Base-by-base conservation (phyloP, 108 stramenopile genomes). In the Stephanodiscus triporus region DNA sequence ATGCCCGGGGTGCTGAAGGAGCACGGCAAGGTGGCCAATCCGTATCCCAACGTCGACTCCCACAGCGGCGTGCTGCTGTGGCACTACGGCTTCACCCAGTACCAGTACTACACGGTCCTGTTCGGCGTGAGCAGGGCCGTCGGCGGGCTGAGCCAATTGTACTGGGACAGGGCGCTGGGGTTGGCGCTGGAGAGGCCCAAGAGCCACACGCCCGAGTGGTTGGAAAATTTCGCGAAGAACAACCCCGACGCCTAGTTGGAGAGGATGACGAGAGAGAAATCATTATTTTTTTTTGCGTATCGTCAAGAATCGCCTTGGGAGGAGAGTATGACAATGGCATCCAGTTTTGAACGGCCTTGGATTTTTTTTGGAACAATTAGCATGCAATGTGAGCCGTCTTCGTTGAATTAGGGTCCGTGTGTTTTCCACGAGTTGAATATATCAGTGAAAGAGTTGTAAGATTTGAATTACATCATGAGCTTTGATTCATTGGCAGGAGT, bases 1-100 rank as follows among this genome's bases (percentile, higher is more conserved):
- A 96, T 98, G 93, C 97, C 98, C 13, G 98, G 88, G 13, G 96
- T 99, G 53, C 87, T 99, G 75, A 97, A 93, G 50, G 97, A 99
- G 86, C 98, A 98, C 82, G 99, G 99, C 49, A 99, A 99, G 92
- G 95, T 96, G 63, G 92, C 97, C 85, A 99, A 99, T 86, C 99
- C 99, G 19, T 99, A 95, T 80, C 99, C 99, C 59, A 99, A 99
- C 86, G 99, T 99, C 34, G 99, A 99, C 86, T 88, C 89, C 45
- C 99, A 99, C 85, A 94, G 92, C 16, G 99, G 99, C 67, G 98
- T 99, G 51, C 87, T 99, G 77, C 88, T 99, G 48, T 97, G 96
- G 97, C 98, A 98, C 84, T 99, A 99, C 78, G 97, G 97, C 70
- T 97, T 99, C 85, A 97, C 91, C 27, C 96, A 99, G 90, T 95